phyloP scores from a whole-genome alignment of 1,284 basidiomycete genomes.

The Trametes versicolor region DNA sequence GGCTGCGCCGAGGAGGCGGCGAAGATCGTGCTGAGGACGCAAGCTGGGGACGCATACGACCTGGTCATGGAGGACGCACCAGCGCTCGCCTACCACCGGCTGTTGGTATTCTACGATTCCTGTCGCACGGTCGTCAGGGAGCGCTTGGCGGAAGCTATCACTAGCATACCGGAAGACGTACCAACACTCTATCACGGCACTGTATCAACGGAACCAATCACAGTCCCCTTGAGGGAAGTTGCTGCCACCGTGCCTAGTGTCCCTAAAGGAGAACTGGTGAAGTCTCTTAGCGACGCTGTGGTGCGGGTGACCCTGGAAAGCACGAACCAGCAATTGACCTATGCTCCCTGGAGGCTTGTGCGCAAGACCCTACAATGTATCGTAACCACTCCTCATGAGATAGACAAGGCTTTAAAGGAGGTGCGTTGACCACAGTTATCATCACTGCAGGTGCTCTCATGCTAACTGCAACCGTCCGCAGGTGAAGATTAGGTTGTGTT shows the following conservation, averaged over 20 bases:
- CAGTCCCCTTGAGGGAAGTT: neutral
- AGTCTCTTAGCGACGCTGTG: neutral
- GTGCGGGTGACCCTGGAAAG: too few species aligned
- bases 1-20: slow-evolving; percentile 1
- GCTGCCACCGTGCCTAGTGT: neutral
- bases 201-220: neutral
- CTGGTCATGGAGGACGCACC: slow-evolving; percentile 16
- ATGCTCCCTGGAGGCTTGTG: too few species aligned
- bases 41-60: neutral
- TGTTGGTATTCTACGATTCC: slow-evolving; percentile 10
- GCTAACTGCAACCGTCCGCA: too few species aligned
- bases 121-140: neutral
- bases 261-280: too few species aligned
- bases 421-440: too few species aligned
- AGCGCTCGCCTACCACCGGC: slow-evolving; percentile 12
- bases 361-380: too few species aligned
- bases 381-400: too few species aligned
- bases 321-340: too few species aligned
- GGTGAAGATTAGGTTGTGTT: too few species aligned
- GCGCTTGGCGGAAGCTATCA: neutral
- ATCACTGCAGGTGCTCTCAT: too few species aligned
- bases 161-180: neutral
- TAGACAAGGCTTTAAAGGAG: too few species aligned
- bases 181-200: neutral
- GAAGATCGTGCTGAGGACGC: neutral